Evolutionary conservation across 179 eudicot genomes (phyloP), one percentile per base, ranked within the genome.

Genomic region (Silene noctiflora): DNA sequence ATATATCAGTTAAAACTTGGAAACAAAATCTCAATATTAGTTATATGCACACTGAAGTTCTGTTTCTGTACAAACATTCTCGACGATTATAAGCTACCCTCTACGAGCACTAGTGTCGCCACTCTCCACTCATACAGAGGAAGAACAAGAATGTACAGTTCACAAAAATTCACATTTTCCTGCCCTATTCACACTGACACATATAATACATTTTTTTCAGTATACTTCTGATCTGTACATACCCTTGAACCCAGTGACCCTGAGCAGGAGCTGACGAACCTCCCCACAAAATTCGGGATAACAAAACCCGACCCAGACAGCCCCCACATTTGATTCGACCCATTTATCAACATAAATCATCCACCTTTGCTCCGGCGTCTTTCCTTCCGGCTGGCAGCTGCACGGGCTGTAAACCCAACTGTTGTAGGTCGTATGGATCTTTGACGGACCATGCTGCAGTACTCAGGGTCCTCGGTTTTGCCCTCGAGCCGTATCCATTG

Each of bases 401-500:
- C 81, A 46, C 86, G 86, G 3, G 88, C 88, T 6, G 88, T 85
- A 24, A 13, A 72, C 11, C 88, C 88, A 25, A 85, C 88, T 10
- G 88, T 85, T 17, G 76, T 79, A 1, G 72, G 67, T 25, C 94
- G 74, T 29, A 91, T 88, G 1, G 98, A 94, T 75, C 94, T 86
- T 81, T 90, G 93, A 17, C 91, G 78, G 25, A 94, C 88, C 84
- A 86, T 85, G 51, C 77, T 78, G 75, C 87, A 84, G 77, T 72
- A 94, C 51, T 94, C 98, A 0, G 94, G 88, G 31, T 94, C 97
- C 17, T 94, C 87, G 0, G 83, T 29, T 3, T 62, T 63, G 5
- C 98, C 97, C 76, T 94, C 92, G 19, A 75, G 71, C 72, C 96
- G 85, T 6, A 94, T 87, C 97, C 98, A 94, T 75, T 94, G 98